These are phyloP conservation scores for Phytophthora cryptogea DNA, from an alignment of 352 stramenopile genomes.

Conservation along the genomic window DNA sequence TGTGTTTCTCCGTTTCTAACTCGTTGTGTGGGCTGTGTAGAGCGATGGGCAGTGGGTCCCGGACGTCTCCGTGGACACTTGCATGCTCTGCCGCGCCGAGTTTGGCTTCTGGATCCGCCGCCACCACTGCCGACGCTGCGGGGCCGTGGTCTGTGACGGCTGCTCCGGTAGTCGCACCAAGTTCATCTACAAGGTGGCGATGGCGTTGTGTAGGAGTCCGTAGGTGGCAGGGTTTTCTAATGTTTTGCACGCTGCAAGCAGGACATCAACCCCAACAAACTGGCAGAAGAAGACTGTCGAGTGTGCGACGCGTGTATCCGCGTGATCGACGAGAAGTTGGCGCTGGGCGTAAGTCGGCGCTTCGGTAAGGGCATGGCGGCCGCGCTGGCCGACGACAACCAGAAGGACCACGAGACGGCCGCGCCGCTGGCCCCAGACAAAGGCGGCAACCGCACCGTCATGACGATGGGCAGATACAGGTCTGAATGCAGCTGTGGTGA, in stretches of 20 bases:
- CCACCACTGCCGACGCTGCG: conserved; percentile 90
- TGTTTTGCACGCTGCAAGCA: conserved; percentile 15
- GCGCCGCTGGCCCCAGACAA: conserved; percentile 50
- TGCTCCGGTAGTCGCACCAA: conserved; percentile 82
- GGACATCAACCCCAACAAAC: conserved; percentile 67
- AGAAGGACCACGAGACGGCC: conserved; percentile 30
- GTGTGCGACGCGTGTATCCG: conserved; percentile 86
- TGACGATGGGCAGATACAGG: conserved; percentile 87
- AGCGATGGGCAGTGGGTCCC: conserved; percentile 86
- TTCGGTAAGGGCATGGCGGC: conserved; percentile 54
- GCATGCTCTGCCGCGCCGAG: conserved; percentile 84
- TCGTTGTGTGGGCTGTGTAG: conserved; percentile 28
- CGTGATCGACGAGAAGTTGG: conserved; percentile 86
- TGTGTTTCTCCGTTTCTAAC: conserved; percentile 6
- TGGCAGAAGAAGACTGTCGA: conserved; percentile 68
- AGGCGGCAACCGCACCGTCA: conserved; percentile 63
- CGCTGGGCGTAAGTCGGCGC: conserved; percentile 70
- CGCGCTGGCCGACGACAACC: conserved; percentile 33
- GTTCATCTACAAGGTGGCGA: conserved; percentile 83
- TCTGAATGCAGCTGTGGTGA: conserved; percentile 17
- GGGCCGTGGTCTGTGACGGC: conserved; percentile 75
- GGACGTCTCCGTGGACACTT: conserved; percentile 75
- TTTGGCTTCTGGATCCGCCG: conserved; percentile 89
- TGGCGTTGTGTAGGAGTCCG: background rate
- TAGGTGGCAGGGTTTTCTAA: background rate